These are phyloP conservation scores for Naganishia sp. DNA, from an alignment of 1,284 basidiomycete species.

Conservation along the genomic window DNA sequence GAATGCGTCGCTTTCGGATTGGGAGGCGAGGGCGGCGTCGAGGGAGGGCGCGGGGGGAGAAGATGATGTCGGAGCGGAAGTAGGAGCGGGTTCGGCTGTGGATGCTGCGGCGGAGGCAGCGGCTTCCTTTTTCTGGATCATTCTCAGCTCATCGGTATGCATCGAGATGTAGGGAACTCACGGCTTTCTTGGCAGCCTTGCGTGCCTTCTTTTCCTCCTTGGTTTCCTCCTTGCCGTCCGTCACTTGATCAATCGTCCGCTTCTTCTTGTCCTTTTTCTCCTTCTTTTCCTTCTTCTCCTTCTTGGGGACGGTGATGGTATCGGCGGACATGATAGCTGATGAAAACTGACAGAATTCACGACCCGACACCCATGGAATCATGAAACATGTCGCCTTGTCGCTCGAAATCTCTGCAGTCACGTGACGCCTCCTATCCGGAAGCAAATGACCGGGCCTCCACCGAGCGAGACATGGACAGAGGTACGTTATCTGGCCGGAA, in stretches of 20 bases:
- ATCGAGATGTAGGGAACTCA: background rate
- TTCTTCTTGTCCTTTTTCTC: conserved; percentile 43
- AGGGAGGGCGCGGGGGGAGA: conserved; percentile 33
- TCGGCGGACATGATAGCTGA: conserved; percentile 20
- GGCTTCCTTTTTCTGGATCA: conserved; percentile 38
- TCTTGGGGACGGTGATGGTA: conserved; percentile 10
- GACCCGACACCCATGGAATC: background rate
- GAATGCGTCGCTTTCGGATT: conserved; percentile 63
- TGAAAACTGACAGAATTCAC: background rate
- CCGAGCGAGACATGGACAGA: too few relatives aligned
- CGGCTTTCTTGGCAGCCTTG: conserved; percentile 46
- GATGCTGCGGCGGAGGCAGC: conserved; percentile 10
- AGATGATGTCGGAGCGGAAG: conserved; percentile 23
- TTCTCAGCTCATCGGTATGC: conserved; percentile 32
- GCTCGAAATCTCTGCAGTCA: background rate
- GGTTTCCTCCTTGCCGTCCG: conserved; percentile 40
- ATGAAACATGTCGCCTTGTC: background rate
- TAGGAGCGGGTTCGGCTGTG: conserved; percentile 34
- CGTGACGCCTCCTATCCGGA: background rate
- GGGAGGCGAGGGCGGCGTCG: conserved; percentile 42
- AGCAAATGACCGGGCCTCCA: background rate
- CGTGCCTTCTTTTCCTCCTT: conserved; percentile 52
- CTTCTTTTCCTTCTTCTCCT: conserved; percentile 31
- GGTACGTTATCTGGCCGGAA: background rate
- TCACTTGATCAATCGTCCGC: conserved; percentile 23